Evolutionary conservation across 306 rosid species (phyloP).

Genomic region (Trifolium dubium): DNA sequence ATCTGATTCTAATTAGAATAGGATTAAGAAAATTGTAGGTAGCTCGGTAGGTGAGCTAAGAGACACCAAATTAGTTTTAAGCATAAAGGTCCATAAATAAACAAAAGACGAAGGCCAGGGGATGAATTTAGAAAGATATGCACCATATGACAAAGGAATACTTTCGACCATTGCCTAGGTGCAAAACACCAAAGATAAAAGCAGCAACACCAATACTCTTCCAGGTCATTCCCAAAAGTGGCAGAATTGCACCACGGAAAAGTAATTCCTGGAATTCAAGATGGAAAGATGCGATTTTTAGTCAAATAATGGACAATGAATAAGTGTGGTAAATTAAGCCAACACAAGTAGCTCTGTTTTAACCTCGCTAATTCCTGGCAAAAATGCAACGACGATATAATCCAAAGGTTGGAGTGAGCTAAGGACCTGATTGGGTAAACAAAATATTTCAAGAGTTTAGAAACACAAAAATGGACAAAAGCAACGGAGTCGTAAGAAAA

Average conservation of each 20-base stretch:
- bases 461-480: slow-evolving; percentile 34
- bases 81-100: not conserved
- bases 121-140: slow-evolving; percentile 39
- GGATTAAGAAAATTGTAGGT: not conserved
- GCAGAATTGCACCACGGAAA: slow-evolving; percentile 86
- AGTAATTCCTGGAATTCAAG: slow-evolving; percentile 72
- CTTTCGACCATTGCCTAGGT: slow-evolving; percentile 80
- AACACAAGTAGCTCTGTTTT: slow-evolving; percentile 17
- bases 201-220: slow-evolving; percentile 65
- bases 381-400: slow-evolving; percentile 68
- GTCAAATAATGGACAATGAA: slow-evolving; percentile 23
- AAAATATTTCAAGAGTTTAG: slow-evolving; percentile 39
- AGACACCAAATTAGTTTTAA: too few species aligned
- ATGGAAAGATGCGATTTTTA: slow-evolving; percentile 12
- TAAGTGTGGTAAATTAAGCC: slow-evolving; percentile 22
- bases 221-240: slow-evolving; percentile 85
- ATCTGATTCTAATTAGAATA: slow-evolving; percentile 28
- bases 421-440: slow-evolving; percentile 70
- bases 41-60: too few species aligned
- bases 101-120: not conserved
- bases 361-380: slow-evolving; percentile 92
- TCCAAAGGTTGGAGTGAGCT: slow-evolving; percentile 81
- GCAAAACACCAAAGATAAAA: slow-evolving; percentile 78
- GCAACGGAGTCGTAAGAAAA: slow-evolving; percentile 31
- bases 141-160: slow-evolving; percentile 88